Base-by-base conservation (phyloP, 371 early-diverging fungal genomes). In the Gilbertella persicaria region DNA sequence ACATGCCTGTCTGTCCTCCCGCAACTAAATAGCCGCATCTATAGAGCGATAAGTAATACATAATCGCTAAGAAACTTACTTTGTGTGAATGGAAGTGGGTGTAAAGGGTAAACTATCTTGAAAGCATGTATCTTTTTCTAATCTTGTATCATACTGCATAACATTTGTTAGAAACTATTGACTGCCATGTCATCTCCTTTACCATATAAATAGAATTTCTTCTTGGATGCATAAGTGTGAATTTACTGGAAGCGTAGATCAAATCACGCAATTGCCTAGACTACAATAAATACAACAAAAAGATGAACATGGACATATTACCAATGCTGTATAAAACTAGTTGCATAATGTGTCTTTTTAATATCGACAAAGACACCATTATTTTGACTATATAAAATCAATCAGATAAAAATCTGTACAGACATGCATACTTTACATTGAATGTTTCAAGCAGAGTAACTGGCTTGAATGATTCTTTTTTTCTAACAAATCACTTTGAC, bases 221-320 rank as follows among this genome's bases (percentile, higher is more conserved):
- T 28, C 23, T 54, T 12, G 46, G 45, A 28, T 39, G 54, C 6
- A 46, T 45, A 44, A 54, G 37, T 16, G 23, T 38, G 2, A 20
- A 28, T 16, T 54, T 45, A 29, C 12, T 10, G 16, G 45, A 86
- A 45, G 90, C 87, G 1, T 77, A 53, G n/a, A 92, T 67, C 56
- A 95, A 80, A 67, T 95, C 92, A 28, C 93, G 73, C 28, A 95
- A 77, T 68, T 95, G 94, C 94, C 92, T 89, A 36, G 8, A 33
- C 4, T 24, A 21, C 9, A 38, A 25, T 8, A 19, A 20, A 14
- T 30, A 16, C n/a, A 35, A n/a, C n/a, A n/a, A n/a, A n/a, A n/a
- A n/a, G n/a, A n/a, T n/a, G n/a, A n/a, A n/a, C n/a, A n/a, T n/a
- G n/a, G n/a, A n/a, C n/a, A n/a, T n/a, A n/a, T n/a, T 39, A 54